A percentile compares a stretch with the other conserved stretches of the same genome.
phyloP scores from a whole-genome alignment of 331 rosid species.

The Pyrus hybrid region DNA sequence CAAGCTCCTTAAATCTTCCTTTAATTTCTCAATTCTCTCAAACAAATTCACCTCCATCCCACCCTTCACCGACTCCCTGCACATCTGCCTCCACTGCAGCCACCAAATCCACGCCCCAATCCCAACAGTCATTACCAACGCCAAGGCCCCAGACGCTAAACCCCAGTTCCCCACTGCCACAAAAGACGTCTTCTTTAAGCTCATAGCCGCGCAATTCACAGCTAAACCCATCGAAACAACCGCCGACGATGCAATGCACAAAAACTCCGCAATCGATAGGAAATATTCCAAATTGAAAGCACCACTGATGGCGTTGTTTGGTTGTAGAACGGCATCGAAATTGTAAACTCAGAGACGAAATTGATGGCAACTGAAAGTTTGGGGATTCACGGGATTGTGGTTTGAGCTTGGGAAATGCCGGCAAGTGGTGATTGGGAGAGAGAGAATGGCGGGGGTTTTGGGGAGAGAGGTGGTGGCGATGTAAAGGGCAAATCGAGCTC shows the following conservation, averaged over 20 bases:
- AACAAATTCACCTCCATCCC: constrained; percentile 56
- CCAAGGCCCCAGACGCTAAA: constrained; percentile 25
- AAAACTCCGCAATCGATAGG: constrained; percentile 44
- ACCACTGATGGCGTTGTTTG: background rate
- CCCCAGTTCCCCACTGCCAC: constrained; percentile 25
- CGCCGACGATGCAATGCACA: constrained; percentile 54
- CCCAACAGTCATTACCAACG: constrained; percentile 41
- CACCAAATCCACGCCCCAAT: constrained; percentile 62
- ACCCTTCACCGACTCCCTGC: constrained; percentile 29
- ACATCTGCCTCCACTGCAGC: constrained; percentile 50
- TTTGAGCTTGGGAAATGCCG: constrained; percentile 22
- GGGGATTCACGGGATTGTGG: constrained; percentile 2
- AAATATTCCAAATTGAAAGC: constrained; percentile 41
- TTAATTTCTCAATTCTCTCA: constrained; percentile 70
- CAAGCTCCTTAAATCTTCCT: constrained; percentile 63
- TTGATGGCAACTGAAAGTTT: constrained; percentile 8
- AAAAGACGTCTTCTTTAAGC: constrained; percentile 31
- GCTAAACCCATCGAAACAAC: constrained; percentile 28
- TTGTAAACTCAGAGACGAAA: constrained; percentile 20
- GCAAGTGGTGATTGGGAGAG: constrained; percentile 22
- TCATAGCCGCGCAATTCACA: constrained; percentile 14
- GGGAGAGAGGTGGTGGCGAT: background rate
- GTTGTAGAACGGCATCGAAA: constrained; percentile 17
- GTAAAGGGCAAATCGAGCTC: constrained; percentile 21
- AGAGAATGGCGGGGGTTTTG: constrained; percentile 10